Evolutionary conservation across 495 filamentous ascomycete genomes (phyloP), one percentile per base, ranked within the genome.

Genomic region (Penicillium ochrochloron): DNA sequence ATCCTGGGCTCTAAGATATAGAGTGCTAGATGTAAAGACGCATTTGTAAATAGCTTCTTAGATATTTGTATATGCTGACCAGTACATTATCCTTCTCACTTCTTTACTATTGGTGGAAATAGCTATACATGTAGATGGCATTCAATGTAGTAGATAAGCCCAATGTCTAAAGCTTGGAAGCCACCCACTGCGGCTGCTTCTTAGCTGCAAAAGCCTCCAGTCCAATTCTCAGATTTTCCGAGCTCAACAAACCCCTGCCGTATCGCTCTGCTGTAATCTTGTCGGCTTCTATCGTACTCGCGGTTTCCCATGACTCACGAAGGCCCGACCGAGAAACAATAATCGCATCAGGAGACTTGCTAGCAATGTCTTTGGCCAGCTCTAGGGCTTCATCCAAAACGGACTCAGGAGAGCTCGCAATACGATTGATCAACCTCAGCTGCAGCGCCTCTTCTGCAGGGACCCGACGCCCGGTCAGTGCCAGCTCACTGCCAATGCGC

Each of bases 131-230:
- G 15, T 31, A 17, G 21, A 29, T 15, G 27, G 12, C 6, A 52
- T 52, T 25, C 14, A 17, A 51, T 12, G 10, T 27, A 1, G n/a
- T 15, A 29, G 48, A 27, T 14, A 35, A 35, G 4, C 2, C 10
- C 27, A 10, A 54, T 12, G 9, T n/a, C 51, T 54, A 54, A 4
- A 54, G 29, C 14, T 54, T 54, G 5, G 51, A 54, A 4, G 51
- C 51, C 27, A 74, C 73, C 91, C 92, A 94, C 59, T 80, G 81
- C 33, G 90, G 85, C 75, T 82, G 81, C 80, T 86, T 82, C 81
- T 86, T 92, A 82, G 89, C 87, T 41, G 89, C 83, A 83, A 96
- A 95, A 57, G 89, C 89, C 77, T 71, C 82, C 44, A 94, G 77
- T 0, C 91, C 92, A 76, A 92, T 90, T 67, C 75, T 83, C 68